Evolutionary conservation across 2,329 filamentous ascomycete genomes (phyloP), one percentile per base, ranked within the genome.

Genomic region (Talaromyces marneffei): DNA sequence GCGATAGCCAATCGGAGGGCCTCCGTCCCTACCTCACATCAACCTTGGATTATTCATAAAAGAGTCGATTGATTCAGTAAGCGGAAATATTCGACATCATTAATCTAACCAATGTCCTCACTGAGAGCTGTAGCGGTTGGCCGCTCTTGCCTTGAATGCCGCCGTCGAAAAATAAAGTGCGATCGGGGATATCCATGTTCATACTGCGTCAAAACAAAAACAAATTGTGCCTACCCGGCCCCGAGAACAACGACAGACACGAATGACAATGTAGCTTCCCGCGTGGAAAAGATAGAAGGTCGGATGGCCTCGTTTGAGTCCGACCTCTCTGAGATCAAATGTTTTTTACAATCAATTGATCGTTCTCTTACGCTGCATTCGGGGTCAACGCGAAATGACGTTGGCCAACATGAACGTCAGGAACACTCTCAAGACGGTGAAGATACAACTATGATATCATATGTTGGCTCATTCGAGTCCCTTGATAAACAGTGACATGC

Each of bases 111-210:
- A 18, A 56, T 56, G 53, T 18, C 53, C 8, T 27, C 42, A 7
- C 53, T 16, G 20, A 40, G 35, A 31, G 16, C 14, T 12, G 18
- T 42, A n/a, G 35, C 53, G 25, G 25, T n/a, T 25, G 53, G 53
- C 6, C 37, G 39, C 39, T 57, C 54, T 18, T 76, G 74, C 60
- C 73, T 76, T 53, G 75, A 75, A 61, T 78, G 76, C 66, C 71
- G 75, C 23, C 69, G 71, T 6, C 72, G 75, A 46, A 78, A 78
- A 61, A 75, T 78, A 54, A 78, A 75, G 68, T 78, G 76, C 59
- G 33, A 72, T 69, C 66, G 74, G 70, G 64, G 67, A 67, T 12
- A 66, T 60, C 76, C 75, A 1, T 82, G 79, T 59, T 71, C 72
- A 9, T 79, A 77, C 59, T 82, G 80, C 61, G 53, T 67, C 18